Conservation (phyloP, 441 rosid genomes). For the Gossypium gossypioides region DNA sequence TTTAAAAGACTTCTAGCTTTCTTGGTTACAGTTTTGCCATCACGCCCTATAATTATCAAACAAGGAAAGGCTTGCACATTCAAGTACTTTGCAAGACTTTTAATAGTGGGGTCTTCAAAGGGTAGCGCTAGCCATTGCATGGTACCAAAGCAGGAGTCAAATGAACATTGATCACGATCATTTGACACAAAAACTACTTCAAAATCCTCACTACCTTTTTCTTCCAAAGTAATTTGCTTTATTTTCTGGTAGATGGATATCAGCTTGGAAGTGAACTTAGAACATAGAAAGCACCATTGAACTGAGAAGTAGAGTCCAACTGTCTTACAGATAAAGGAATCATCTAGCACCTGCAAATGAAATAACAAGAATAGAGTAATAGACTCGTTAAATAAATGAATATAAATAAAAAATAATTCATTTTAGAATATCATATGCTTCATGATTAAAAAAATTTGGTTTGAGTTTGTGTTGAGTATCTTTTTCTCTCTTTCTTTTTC, state of each 20-base stretch:
- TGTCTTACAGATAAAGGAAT: slow-evolving; percentile 37
- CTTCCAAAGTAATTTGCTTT: slow-evolving; percentile 17
- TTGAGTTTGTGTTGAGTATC: no score
- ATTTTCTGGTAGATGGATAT: slow-evolving; percentile 36
- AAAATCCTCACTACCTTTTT: slow-evolving; percentile 24
- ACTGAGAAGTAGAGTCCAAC: slow-evolving; percentile 50
- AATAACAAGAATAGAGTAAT: background rate
- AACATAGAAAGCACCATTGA: slow-evolving; percentile 43
- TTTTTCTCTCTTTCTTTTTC: no score
- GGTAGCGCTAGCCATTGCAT: slow-evolving; percentile 60
- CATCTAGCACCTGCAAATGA: slow-evolving; percentile 31
- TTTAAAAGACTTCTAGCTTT: slow-evolving; percentile 41
- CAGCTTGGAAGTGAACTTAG: slow-evolving; percentile 40
- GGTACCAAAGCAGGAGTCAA: slow-evolving; percentile 25
- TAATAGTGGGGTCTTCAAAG: slow-evolving; percentile 30
- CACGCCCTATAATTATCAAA: slow-evolving; percentile 39
- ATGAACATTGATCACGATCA: slow-evolving; percentile 31
- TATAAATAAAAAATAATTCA: no score
- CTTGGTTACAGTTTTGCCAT: slow-evolving; percentile 46
- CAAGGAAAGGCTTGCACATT: slow-evolving; percentile 43
- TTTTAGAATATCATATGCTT: no score
- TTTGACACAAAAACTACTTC: slow-evolving; percentile 40
- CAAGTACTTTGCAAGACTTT: slow-evolving; percentile 29
- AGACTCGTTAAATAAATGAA: no score
- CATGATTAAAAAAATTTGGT: no score